phyloP scores from a whole-genome alignment of 371 early-diverging fungal genomes.

The Mortierella sp. region DNA sequence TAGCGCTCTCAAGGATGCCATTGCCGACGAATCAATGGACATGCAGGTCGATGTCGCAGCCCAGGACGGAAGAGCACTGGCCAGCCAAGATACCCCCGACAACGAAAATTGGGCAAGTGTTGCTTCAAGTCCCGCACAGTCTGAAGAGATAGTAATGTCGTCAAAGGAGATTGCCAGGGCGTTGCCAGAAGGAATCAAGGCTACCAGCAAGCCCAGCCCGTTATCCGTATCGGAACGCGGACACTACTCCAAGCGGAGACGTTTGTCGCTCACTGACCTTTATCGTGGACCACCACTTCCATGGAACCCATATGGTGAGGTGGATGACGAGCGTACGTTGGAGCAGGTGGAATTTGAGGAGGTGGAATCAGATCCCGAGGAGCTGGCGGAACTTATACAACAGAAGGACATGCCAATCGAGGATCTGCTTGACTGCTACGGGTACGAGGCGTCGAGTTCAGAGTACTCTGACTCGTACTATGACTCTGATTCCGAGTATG shows the following conservation, averaged over 20 bases:
- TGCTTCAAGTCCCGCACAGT: background rate
- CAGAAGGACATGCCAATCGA: slow-evolving; percentile 63
- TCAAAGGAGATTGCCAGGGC: slow-evolving; percentile 57
- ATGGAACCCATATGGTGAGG: slow-evolving; percentile 53
- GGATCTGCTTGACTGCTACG: slow-evolving; percentile 58
- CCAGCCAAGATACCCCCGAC: slow-evolving; percentile 23
- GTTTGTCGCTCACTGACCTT: slow-evolving; percentile 37
- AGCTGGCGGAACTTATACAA: slow-evolving; percentile 32
- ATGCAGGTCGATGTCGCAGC: slow-evolving; percentile 17
- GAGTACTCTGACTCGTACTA: slow-evolving; percentile 57
- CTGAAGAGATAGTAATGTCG: slow-evolving; percentile 22
- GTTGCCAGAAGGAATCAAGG: slow-evolving; percentile 36
- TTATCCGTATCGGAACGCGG: slow-evolving; percentile 1
- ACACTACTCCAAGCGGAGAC: slow-evolving; percentile 31
- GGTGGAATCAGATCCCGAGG: slow-evolving; percentile 56
- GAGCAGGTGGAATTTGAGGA: slow-evolving; percentile 61
- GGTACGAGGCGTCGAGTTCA: slow-evolving; percentile 49
- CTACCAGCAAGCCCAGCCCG: slow-evolving; percentile 5
- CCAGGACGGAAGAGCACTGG: slow-evolving; percentile 19
- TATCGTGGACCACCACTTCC: slow-evolving; percentile 53
- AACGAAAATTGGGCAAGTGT: slow-evolving; percentile 19
- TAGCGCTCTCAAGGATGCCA: slow-evolving; percentile 31
- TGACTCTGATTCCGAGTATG: slow-evolving; percentile 49
- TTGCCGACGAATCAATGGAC: slow-evolving; percentile 18
- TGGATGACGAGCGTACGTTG: slow-evolving; percentile 64